Evolutionary conservation across 2,329 filamentous ascomycete genomes (phyloP), one percentile per base, ranked within the genome.

Genomic region (Talaromyces sp.): DNA sequence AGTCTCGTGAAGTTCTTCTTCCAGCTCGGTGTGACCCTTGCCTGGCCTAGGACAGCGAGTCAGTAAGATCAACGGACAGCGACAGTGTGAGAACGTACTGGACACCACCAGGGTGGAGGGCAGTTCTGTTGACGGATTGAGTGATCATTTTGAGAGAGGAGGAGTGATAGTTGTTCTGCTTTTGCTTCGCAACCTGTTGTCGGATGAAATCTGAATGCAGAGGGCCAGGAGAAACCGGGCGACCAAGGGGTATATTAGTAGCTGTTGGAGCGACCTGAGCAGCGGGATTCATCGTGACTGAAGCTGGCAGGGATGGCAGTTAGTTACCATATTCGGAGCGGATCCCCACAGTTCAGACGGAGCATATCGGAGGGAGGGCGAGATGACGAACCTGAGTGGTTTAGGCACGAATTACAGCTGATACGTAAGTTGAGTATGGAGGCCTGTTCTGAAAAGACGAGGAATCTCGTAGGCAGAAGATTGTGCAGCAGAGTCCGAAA

Each of bases 1-100:
- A 77, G 90, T 93, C 82, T 97, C 92, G 81, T 98, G 93, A 68
- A 99, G 90, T 80, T 97, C 92, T 83, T 98, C 93, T 83, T 99
- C 93, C 70, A 99, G 88, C 80, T 98, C 95, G 54, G 95, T 98
- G 87, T 97, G 94, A 78, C 96, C 90, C 75, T 85, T 85, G 76
- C 88, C 84, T 69, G 93, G 92, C 81, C 92, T 96, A 75, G 33
- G 27, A 27, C 14, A 45, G 37, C 31, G 37, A 64, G 61, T 62
- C 37, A 37, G 50, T 43, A 31, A 10, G n/a, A n/a, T 59, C 43
- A 66, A 57, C 43, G 56, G 11, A 14, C 52, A 14, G 52, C 13
- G 16, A 52, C 14, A n/a, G 13, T 22, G 19, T 10, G 60, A 58
- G 39, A 65, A 89, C 92, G 80, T 87, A 96, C 92, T 90, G 85